phyloP scores from a whole-genome alignment of 768 basidiomycete genomes.

The Amylocystis lapponica region DNA sequence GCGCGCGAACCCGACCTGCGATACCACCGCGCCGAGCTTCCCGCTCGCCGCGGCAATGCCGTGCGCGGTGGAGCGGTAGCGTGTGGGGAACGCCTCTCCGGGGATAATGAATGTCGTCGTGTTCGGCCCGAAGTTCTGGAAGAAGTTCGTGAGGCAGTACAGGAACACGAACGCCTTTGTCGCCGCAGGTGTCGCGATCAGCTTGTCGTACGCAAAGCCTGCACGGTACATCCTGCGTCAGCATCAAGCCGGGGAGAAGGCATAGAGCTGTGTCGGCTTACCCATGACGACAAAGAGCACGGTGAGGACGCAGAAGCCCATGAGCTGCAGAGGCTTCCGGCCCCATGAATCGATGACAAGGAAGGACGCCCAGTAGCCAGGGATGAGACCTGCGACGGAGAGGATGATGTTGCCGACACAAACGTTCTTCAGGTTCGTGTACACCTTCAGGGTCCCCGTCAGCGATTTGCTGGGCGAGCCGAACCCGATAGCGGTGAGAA shows the following conservation, averaged over 20 bases:
- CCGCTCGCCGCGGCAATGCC: conserved; percentile 82
- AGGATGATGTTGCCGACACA: conserved; percentile 74
- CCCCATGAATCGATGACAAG: conserved; percentile 74
- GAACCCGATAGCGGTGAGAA: conserved; percentile 72
- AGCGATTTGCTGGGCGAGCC: conserved; percentile 39
- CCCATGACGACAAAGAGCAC: conserved; percentile 28
- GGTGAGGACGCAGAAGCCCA: conserved; percentile 31
- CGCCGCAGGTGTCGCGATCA: conserved; percentile 35
- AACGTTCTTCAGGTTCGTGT: conserved; percentile 55
- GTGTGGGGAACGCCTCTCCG: conserved; percentile 82
- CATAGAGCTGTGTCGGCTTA: not conserved
- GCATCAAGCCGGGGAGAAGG: not conserved
- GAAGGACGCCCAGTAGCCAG: conserved; percentile 67
- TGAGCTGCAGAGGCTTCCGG: conserved; percentile 53
- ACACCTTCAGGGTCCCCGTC: conserved; percentile 34
- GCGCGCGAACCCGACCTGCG: conserved; percentile 71
- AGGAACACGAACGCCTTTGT: conserved; percentile 70
- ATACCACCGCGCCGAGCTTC: conserved; percentile 78
- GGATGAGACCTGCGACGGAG: conserved; percentile 73
- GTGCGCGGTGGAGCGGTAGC: conserved; percentile 80
- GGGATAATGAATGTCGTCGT: conserved; percentile 78
- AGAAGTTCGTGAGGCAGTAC: conserved; percentile 85
- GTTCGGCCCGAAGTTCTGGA: conserved; percentile 87
- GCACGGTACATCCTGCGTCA: conserved; percentile 1
- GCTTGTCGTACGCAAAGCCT: conserved; percentile 65